Conservation (phyloP, 2,329 filamentous ascomycete species). For the Diaporthe ampelina region DNA sequence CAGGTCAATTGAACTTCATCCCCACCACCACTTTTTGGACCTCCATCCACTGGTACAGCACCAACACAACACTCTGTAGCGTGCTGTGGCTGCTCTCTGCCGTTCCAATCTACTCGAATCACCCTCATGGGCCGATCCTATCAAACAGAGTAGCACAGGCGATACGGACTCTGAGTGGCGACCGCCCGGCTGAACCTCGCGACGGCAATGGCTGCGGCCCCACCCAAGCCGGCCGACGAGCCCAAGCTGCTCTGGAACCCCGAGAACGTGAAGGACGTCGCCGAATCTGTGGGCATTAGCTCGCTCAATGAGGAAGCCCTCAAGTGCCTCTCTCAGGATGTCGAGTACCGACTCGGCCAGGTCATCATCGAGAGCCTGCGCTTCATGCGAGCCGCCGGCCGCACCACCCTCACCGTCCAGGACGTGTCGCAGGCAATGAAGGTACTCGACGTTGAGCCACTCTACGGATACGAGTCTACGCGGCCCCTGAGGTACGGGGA, state of each 20-base stretch:
- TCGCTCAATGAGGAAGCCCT: slow-evolving; percentile 87
- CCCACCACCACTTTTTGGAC: background rate
- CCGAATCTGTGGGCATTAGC: slow-evolving; percentile 92
- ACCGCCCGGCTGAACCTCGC: slow-evolving; percentile 20
- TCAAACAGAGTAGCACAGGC: slow-evolving; percentile 4
- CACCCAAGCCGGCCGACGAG: slow-evolving; percentile 47
- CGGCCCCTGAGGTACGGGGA: slow-evolving; percentile 92
- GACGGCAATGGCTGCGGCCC: slow-evolving; percentile 41
- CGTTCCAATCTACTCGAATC: background rate
- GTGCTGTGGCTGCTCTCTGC: background rate
- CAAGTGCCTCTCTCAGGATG: slow-evolving; percentile 89
- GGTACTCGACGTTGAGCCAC: slow-evolving; percentile 90
- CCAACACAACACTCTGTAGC: background rate
- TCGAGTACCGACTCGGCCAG: slow-evolving; percentile 94
- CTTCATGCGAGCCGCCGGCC: slow-evolving; percentile 92
- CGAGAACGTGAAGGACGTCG: slow-evolving; percentile 95
- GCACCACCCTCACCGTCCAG: slow-evolving; percentile 88
- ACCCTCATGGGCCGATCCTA: slow-evolving; percentile 10
- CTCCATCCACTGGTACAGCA: background rate
- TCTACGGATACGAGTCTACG: slow-evolving; percentile 96
- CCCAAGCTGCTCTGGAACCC: slow-evolving; percentile 88
- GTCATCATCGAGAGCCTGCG: slow-evolving; percentile 94
- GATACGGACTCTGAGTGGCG: slow-evolving; percentile 12
- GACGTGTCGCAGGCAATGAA: slow-evolving; percentile 90
- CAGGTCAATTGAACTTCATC: background rate